Evolutionary conservation across 1,284 basidiomycete genomes (phyloP).

Genomic region (Puccinia coronata): DNA sequence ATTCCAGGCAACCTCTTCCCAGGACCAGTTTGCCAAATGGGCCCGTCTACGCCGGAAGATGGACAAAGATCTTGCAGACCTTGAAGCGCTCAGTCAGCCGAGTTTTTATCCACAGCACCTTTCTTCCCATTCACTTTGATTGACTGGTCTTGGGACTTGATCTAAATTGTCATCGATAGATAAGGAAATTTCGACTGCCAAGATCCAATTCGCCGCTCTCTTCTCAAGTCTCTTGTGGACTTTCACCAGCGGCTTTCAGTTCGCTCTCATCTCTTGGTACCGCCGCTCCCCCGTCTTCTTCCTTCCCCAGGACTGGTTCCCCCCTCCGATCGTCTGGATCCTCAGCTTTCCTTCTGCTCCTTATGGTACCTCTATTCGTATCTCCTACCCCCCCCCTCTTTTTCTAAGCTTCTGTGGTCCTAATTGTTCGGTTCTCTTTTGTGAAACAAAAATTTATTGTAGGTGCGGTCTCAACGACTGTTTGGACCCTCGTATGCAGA

Average conservation of each 20-base stretch:
- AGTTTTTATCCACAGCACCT: too few species aligned
- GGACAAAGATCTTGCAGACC: constrained; percentile 86
- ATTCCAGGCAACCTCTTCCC: constrained; percentile 82
- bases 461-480: constrained; percentile 83
- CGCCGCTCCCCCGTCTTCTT: constrained; percentile 84
- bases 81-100: constrained; percentile 79
- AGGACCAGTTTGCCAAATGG: constrained; percentile 99
- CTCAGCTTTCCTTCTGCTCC: constrained; percentile 39
- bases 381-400: too few species aligned
- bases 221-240: constrained; percentile 77
- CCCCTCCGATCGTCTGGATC: constrained; percentile 33
- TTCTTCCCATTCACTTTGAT: constrained; percentile 42
- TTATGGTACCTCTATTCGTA: constrained; percentile 16
- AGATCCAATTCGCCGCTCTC: constrained; percentile 69
- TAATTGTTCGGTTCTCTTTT: neutral
- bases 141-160: too few species aligned
- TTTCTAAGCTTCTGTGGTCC: neutral
- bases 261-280: constrained; percentile 84
- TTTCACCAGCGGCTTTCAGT: constrained; percentile 77
- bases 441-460: too few species aligned
- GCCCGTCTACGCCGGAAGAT: constrained; percentile 85
- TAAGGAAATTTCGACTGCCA: constrained; percentile 67
- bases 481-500: constrained; percentile 83
- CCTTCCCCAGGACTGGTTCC: constrained; percentile 80
- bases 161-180: constrained; percentile 68